These are phyloP conservation scores for Solanum virginianum DNA, from an alignment of 257 asterid genomes.

Conservation along the genomic window DNA sequence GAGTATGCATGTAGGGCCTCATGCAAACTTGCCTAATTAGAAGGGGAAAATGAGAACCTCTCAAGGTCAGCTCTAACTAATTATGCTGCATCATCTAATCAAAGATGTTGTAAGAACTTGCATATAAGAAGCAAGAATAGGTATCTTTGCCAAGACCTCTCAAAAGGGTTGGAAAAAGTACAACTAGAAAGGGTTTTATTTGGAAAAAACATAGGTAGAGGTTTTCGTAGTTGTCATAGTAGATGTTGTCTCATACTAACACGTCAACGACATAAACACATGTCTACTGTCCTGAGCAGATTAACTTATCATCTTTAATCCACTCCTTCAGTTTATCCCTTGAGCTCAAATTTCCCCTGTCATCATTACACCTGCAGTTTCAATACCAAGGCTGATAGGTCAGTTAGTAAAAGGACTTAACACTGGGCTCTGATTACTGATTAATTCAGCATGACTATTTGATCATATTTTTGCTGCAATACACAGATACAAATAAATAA, in stretches of 20 bases:
- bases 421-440: background rate
- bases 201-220: background rate
- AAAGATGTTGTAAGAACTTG: background rate
- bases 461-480: background rate
- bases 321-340: slow-evolving; percentile 26
- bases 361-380: background rate
- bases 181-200: background rate
- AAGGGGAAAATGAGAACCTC: background rate
- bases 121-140: background rate
- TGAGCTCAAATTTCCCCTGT: slow-evolving; percentile 35
- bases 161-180: background rate
- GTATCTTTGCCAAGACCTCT: background rate
- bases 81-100: background rate
- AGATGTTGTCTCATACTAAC: background rate
- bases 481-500: background rate
- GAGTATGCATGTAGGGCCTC: background rate
- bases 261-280: background rate
- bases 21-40: background rate
- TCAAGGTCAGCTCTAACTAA: background rate
- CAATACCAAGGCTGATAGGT: background rate
- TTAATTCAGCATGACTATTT: background rate
- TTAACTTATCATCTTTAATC: slow-evolving; percentile 12
- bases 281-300: background rate
- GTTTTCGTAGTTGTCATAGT: background rate
- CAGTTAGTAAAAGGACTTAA: background rate